A percentile compares a stretch with the other conserved stretches of the same genome.
phyloP scores from a whole-genome alignment of 2,329 filamentous ascomycete genomes.

The Xylaria sp. region DNA sequence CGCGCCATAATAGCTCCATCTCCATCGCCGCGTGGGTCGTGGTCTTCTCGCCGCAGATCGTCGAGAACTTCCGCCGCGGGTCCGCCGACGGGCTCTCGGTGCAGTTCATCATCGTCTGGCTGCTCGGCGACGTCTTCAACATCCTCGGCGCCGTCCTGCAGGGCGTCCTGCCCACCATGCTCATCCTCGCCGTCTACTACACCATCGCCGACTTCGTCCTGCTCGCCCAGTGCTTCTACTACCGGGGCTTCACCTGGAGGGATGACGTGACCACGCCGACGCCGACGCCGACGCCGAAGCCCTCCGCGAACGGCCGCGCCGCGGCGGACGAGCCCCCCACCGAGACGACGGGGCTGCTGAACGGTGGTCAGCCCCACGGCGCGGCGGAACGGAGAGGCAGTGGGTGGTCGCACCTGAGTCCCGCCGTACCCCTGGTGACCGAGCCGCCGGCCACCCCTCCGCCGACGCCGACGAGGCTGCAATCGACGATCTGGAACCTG shows the following conservation, averaged over 20 bases:
- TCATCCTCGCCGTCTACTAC: conserved; percentile 92
- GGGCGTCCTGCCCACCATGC: conserved; percentile 90
- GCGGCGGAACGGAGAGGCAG: conserved; percentile 53
- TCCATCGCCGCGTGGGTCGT: conserved; percentile 98
- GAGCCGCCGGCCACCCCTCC: conserved; percentile 47
- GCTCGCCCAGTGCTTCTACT: conserved; percentile 91
- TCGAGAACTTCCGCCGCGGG: conserved; percentile 85
- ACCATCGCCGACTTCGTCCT: conserved; percentile 90
- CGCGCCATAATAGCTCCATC: conserved; percentile 87
- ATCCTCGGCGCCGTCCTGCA: conserved; percentile 91
- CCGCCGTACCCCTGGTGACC: conserved; percentile 75
- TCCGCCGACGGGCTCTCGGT: conserved; percentile 88
- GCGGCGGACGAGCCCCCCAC: conserved; percentile 45
- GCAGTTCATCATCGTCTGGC: conserved; percentile 91
- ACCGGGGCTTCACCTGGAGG: conserved; percentile 76
- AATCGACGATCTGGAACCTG: conserved; percentile 71
- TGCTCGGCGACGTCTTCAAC: conserved; percentile 94
- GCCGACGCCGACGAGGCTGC: conserved; percentile 53
- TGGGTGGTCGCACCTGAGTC: conserved; percentile 70
- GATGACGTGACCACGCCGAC: conserved; percentile 53
- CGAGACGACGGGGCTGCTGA: conserved; percentile 58
- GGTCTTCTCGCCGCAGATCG: conserved; percentile 95
- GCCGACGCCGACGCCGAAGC: conserved; percentile 46
- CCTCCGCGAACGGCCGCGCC: conserved; percentile 37
- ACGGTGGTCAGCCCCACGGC: conserved; percentile 46